Evolutionary conservation across 306 rosid genomes (phyloP), one percentile per base, ranked within the genome.

Genomic region (apple (Malus domestica)): DNA sequence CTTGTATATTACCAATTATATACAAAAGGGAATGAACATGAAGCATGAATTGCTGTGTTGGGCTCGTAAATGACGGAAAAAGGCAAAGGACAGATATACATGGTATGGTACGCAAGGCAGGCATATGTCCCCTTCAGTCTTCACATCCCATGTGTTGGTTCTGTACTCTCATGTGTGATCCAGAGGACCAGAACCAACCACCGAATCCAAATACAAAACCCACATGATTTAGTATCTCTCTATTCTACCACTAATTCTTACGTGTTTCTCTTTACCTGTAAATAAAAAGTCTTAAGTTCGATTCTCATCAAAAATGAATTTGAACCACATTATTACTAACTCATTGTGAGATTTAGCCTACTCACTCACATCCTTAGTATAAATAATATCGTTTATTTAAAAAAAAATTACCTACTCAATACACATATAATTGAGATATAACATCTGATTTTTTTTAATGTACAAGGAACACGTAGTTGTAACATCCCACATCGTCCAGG

Each of bases 231-330:
- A 14, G 1, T 23, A 57, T 10, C 2, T 0, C 22, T 4, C 11
- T 8, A 57, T 1, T 22, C 62, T 9, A 10, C 15, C 2, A 0
- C 45, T 40, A 40, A 40, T 40, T 57, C 8, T 35, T 1, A 8
- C 0, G 0, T 1, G 40, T 35, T 35, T 0, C 0, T 35, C 0
- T 35, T 35, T 35, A 1, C 2, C 1, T 35, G 8, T 35, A 35
- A 6, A 35, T 35, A 0, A 35, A 0, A 35, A 0, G 0, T 35
- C 0, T 35, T 35, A 35, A 35, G 8, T 35, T 35, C 2, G 0
- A 5, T 33, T 35, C 0, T 35, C 0, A 2, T 35, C 0, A 35
- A 35, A 35, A 35, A 0, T 35, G 0, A 35, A 35, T 35, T 35
- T 35, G 9, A 35, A 35, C 9, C 9, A 35, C 40, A 35, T 35